Evolutionary conservation across 495 filamentous ascomycete genomes (phyloP).

Genomic region (Aspergillus hancockii): DNA sequence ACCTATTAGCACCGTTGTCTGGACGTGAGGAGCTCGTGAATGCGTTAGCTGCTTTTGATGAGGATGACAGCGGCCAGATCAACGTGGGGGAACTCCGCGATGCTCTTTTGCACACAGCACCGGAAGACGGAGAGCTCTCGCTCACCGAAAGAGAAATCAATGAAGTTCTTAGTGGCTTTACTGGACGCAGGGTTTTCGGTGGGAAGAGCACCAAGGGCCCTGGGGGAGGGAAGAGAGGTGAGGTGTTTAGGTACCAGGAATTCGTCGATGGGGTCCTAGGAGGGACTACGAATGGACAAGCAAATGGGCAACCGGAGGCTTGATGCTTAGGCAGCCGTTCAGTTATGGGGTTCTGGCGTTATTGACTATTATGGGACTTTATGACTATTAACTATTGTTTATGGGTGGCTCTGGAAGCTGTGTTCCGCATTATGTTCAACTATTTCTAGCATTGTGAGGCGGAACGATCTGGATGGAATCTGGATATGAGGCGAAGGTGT

Average conservation of each 20-base stretch:
- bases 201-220: conserved; percentile 33
- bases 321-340: conserved; percentile 17
- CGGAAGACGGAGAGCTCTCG: conserved; percentile 66
- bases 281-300: conserved; percentile 34
- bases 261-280: conserved; percentile 46
- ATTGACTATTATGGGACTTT: neutral
- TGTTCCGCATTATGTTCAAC: neutral
- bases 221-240: conserved; percentile 39
- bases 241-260: conserved; percentile 50
- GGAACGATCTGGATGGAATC: too few species aligned
- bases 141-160: conserved; percentile 80
- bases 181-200: conserved; percentile 73
- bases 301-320: conserved; percentile 28
- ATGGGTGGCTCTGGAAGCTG: conserved; percentile 13
- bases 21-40: conserved; percentile 74
- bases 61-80: conserved; percentile 91
- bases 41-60: conserved; percentile 92
- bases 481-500: neutral
- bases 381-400: conserved; percentile 7
- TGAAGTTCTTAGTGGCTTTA: conserved; percentile 79
- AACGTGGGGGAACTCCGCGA: conserved; percentile 80
- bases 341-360: neutral
- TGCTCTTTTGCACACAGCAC: conserved; percentile 76
- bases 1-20: conserved; percentile 69
- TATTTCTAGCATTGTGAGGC: neutral